Conservation (phyloP, 1,284 basidiomycete genomes). For the Naganishia sp. region DNA sequence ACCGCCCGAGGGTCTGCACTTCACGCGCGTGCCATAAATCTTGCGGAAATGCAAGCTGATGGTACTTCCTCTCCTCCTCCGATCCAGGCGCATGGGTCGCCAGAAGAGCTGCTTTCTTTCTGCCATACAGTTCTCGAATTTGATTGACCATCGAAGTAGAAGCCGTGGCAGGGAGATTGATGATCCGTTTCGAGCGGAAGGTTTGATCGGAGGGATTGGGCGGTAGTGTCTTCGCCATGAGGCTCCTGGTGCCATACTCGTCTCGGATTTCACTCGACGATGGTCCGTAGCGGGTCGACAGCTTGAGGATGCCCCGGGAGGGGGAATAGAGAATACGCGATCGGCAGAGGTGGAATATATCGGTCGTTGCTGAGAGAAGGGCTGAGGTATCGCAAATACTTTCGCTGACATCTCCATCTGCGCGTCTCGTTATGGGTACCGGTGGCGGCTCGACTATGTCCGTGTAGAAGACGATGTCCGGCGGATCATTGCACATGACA, state of each 20-base stretch:
- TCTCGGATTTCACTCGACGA: background rate
- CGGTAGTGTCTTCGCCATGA: too few relatives aligned
- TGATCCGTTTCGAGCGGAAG: constrained; percentile 16
- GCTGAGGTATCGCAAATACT: constrained; percentile 10
- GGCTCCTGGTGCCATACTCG: too few relatives aligned
- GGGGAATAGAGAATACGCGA: constrained; percentile 6
- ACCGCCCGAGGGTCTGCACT: constrained; percentile 12
- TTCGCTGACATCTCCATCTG: background rate
- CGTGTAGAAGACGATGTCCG: constrained; percentile 21
- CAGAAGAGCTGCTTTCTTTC: background rate
- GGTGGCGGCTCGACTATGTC: constrained; percentile 1
- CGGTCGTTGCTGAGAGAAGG: constrained; percentile 6
- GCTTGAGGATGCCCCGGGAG: background rate
- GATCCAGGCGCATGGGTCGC: too few relatives aligned
- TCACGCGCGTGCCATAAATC: constrained; percentile 20
- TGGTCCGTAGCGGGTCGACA: constrained; percentile 9
- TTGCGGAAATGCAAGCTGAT: background rate
- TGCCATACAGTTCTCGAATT: background rate
- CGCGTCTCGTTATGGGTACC: background rate
- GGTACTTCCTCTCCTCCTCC: background rate
- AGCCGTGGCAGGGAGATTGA: background rate
- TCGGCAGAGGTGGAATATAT: constrained; percentile 6
- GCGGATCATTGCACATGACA: constrained; percentile 20
- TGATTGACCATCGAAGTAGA: background rate
- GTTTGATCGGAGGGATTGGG: background rate